Base-by-base conservation (phyloP, 208 protist genomes). In the Crithidia bombi region DNA sequence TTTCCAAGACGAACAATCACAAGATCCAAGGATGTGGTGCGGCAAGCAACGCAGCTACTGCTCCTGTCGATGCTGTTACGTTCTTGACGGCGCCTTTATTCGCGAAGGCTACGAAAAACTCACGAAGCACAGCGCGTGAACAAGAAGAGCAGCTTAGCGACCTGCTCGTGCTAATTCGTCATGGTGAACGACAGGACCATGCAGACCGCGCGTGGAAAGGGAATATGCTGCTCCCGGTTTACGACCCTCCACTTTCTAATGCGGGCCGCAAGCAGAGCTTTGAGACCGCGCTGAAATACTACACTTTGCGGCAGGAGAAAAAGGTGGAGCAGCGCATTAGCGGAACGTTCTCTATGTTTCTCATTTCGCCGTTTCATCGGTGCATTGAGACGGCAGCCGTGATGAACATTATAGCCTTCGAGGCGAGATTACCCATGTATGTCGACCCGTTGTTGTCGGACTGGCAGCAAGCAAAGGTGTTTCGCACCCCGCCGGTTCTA, bases 171-270 rank as follows among this genome's bases (percentile, higher is more conserved):
- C 62, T 96, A 14, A 69, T 96, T 35, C 83, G 90, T 2, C 90
- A 96, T 63, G 90, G 80, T 0, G 90, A 96, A 78, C 78, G 90
- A 12, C 85, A 84, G 36, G 90, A 96, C 62, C 90, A 96, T 64
- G 86, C 69, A 11, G 86, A 96, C 41, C 79, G 81, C 6, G 55
- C 78, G 3, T 96, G 90, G 86, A 78, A 75, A 58, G 75, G 83
- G 17, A 91, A 75, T 46, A 63, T 65, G 23, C 63, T 84, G 17
- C 79, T 95, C 4, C 85, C 90, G 7, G 38, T 82, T 6, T 66
- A 81, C 28, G 90, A 96, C 78, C 87, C 90, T 5, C 90, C 90
- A n/a, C 82, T 96, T 25, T 96, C 90, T 39, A 68, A 74, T 59
- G 73, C 69, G 0, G 90, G 90, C 2, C 77, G 86, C 35, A 71